Base-by-base conservation (phyloP, 2,329 filamentous ascomycete genomes). In the Colletotrichum orchidophilum region DNA sequence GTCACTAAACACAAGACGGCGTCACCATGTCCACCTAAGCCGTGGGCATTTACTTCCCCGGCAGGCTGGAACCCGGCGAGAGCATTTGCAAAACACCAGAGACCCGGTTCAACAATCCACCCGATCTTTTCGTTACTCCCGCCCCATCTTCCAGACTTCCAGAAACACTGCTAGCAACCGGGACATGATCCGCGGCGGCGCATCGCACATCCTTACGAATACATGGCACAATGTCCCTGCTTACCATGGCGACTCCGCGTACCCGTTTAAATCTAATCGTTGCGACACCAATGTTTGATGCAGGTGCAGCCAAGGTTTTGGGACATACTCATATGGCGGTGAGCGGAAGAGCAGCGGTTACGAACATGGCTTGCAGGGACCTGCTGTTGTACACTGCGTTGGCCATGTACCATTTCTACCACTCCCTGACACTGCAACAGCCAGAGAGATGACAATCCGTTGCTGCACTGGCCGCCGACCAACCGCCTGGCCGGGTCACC, bases 291-390 rank as follows among this genome's bases (percentile, higher is more conserved):
- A 29, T 52, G 52, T 59, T 57, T 68, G 59, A 71, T 71, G 69
- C 29, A 63, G 69, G 68, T 29, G 42, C 58, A 69, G 69, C 64
- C 69, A 71, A 69, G 69, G 35, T 54, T 68, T 63, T 29, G 58
- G 58, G 58, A 46, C 57, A n/a, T 18, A 13, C 21, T 26, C 35
- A 54, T 71, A 33, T 68, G 42, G 69, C 69, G 69, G 69, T 71
- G 69, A 71, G 53, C 59, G 39, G 18, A 59, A 26, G 69, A 59
- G 24, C 26, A 50, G 49, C 33, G 52, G 63, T 53, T 58, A 35
- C 64, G 12, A 67, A 58, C 35, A 46, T 59, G 69, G 58, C 69
- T 54, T 71, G 53, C 58, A 59, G 49, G 63, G 63, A 42, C 63
- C 57, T 39, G 52, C 57, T 63, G 21, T 27, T 71, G 57, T 67